Evolutionary conservation across 495 filamentous ascomycete genomes (phyloP).

Genomic region (Chaetomium cochliodes): DNA sequence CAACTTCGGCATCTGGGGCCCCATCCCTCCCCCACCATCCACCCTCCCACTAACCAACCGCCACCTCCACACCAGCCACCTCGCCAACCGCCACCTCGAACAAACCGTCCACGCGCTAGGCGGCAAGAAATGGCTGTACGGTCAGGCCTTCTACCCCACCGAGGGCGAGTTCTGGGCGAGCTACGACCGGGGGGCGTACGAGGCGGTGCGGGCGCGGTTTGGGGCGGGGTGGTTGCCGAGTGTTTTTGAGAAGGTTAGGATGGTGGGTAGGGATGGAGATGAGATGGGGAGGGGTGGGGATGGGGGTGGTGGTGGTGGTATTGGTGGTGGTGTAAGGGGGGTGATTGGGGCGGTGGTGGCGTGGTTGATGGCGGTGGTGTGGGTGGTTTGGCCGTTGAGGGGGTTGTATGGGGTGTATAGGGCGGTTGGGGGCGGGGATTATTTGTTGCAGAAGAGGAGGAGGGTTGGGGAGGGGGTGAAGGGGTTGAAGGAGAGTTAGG

Average conservation of each 20-base stretch:
- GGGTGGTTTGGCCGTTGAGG: slow-evolving; percentile 36
- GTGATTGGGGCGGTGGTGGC: not conserved
- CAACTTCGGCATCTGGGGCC: slow-evolving; percentile 54
- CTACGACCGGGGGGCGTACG: slow-evolving; percentile 51
- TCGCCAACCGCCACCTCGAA: slow-evolving; percentile 60
- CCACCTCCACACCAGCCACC: slow-evolving; percentile 38
- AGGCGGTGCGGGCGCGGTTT: slow-evolving; percentile 48
- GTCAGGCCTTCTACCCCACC: slow-evolving; percentile 55
- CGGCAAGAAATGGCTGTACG: slow-evolving; percentile 57
- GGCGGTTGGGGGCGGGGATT: slow-evolving; percentile 34
- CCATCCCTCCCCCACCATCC: slow-evolving; percentile 20
- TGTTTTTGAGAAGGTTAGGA: slow-evolving; percentile 51
- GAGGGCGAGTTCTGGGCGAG: slow-evolving; percentile 55
- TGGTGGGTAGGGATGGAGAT: not conserved
- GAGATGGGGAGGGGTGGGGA: not conserved
- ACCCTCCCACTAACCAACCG: no score
- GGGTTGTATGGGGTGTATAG: slow-evolving; percentile 37
- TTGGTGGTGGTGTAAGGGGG: no score
- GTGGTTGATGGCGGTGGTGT: slow-evolving; percentile 21
- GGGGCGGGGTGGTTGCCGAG: slow-evolving; percentile 46
- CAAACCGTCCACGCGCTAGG: slow-evolving; percentile 54
- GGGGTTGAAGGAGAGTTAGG: no score
- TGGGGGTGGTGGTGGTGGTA: not conserved
- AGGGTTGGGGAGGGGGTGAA: not conserved
- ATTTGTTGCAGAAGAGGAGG: slow-evolving; percentile 25